These are phyloP conservation scores for Auricularia heimuer DNA, from an alignment of 768 basidiomycete species.

Conservation along the genomic window DNA sequence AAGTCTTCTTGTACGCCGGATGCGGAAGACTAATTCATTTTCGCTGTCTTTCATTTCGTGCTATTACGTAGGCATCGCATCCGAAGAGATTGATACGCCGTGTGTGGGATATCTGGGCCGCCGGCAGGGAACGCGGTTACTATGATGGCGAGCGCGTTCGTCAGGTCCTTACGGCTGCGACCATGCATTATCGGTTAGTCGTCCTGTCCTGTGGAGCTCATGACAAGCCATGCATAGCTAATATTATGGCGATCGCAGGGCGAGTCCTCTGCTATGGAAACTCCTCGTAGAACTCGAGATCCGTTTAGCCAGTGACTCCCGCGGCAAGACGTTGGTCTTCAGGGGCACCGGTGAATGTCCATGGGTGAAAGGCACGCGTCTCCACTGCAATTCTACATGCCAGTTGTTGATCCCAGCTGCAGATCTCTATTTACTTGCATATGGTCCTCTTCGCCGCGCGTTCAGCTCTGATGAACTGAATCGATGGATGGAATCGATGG, in stretches of 20 bases:
- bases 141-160: constrained; percentile 66
- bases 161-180: constrained; percentile 48
- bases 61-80: constrained; percentile 21
- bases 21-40: constrained; percentile 1
- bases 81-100: constrained; percentile 51
- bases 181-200: constrained; percentile 57
- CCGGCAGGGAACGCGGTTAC: constrained; percentile 65
- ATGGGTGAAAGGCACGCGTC: constrained; percentile 51
- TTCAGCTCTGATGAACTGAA: constrained; percentile 54
- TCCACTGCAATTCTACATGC: background rate
- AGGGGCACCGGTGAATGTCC: constrained; percentile 70
- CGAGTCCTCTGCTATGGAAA: constrained; percentile 61
- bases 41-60: background rate
- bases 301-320: constrained; percentile 41
- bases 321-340: constrained; percentile 64
- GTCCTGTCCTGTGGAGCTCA: background rate
- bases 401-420: constrained; percentile 7
- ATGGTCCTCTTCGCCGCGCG: constrained; percentile 54
- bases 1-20: background rate
- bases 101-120: constrained; percentile 65
- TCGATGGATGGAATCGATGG: constrained; percentile 62
- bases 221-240: constrained; percentile 37
- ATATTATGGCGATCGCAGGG: constrained; percentile 41
- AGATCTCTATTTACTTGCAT: constrained; percentile 75
- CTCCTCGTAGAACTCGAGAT: constrained; percentile 74